Base-by-base conservation (phyloP, 2,329 filamentous ascomycete genomes). In the Epichloe amarillans region DNA sequence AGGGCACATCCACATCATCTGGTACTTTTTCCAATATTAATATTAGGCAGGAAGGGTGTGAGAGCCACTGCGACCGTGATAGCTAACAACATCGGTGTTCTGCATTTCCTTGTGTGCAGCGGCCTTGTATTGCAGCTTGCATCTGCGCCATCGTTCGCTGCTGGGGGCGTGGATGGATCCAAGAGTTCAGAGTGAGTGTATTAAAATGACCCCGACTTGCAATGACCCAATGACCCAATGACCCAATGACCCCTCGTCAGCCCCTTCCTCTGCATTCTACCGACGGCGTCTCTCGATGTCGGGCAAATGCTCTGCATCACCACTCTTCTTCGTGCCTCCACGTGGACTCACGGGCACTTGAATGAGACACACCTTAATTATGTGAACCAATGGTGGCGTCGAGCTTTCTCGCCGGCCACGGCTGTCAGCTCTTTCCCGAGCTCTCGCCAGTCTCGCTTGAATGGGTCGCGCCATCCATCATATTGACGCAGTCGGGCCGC, bases 321-420 rank as follows among this genome's bases (percentile, higher is more conserved):
- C 47, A 26, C 6, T 42, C 42, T 23, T 21, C 19, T 30, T 49
- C 30, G 40, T 46, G 21, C n/a, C 36, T 50, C 50, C 50, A 52
- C 50, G 50, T 52, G 50, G 50, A 43, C 23, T 38, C 42, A 35
- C 38, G 21, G 23, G 21, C 23, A 23, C 40, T 21, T 21, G 41
- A 36, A 41, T 40, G 41, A 40, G 41, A 41, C 40, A 39, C 17
- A 46, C 36, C 23, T 46, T 46, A 42, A 43, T 36, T 19, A 37
- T 15, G 19, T 40, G 30, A 49, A 41, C 47, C 26, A 50, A 50
- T 52, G 23, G 42, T 37, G 41, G 37, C 46, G 36, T 17, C 47
- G 14, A 38, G 19, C 33, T 17, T 30, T 15, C 40, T 52, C 37
- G 46, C 30, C 46, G 50, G 21, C 47, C 50, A 51, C 46, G 21